Evolutionary conservation across 2,329 filamentous ascomycete species (phyloP).

Genomic region (Nemania sp.): DNA sequence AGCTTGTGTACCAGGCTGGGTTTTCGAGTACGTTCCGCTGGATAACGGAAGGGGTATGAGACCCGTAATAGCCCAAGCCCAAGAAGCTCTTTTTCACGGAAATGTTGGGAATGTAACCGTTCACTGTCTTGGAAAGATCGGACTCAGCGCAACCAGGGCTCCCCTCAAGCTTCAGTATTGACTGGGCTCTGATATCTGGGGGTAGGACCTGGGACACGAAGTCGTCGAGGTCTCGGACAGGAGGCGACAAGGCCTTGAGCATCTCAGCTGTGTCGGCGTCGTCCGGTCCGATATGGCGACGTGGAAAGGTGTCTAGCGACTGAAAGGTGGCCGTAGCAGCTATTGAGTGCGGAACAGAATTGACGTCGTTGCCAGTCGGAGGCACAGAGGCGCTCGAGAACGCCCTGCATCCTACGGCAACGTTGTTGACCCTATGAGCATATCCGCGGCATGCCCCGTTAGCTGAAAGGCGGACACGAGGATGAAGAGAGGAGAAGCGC

Average conservation of each 20-base stretch:
- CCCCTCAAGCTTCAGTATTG: constrained; percentile 68
- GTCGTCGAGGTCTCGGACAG: constrained; percentile 78
- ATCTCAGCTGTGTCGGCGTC: constrained; percentile 77
- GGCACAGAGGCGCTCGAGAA: constrained; percentile 36
- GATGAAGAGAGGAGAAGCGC: constrained; percentile 40
- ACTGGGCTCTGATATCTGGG: constrained; percentile 77
- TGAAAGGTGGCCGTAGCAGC: constrained; percentile 42
- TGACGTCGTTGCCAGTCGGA: constrained; percentile 34
- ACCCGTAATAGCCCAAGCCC: constrained; percentile 88
- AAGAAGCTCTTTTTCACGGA: constrained; percentile 70
- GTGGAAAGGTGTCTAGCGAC: constrained; percentile 74
- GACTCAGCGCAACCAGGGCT: constrained; percentile 68
- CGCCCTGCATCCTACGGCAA: constrained; percentile 33
- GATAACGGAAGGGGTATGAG: constrained; percentile 88
- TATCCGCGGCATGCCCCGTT: constrained; percentile 44
- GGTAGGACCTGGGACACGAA: constrained; percentile 90
- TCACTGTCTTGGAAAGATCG: constrained; percentile 59
- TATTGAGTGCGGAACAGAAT: constrained; percentile 42
- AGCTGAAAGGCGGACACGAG: constrained; percentile 36
- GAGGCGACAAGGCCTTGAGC: constrained; percentile 82
- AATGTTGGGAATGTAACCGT: constrained; percentile 51
- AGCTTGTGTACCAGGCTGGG: constrained; percentile 97
- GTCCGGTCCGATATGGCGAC: constrained; percentile 88
- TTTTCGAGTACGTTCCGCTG: constrained; percentile 93
- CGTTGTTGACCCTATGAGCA: constrained; percentile 33